Evolutionary conservation across 1,284 basidiomycete genomes (phyloP), one percentile per base, ranked within the genome.

Genomic region (Mrakiaceae sp.): DNA sequence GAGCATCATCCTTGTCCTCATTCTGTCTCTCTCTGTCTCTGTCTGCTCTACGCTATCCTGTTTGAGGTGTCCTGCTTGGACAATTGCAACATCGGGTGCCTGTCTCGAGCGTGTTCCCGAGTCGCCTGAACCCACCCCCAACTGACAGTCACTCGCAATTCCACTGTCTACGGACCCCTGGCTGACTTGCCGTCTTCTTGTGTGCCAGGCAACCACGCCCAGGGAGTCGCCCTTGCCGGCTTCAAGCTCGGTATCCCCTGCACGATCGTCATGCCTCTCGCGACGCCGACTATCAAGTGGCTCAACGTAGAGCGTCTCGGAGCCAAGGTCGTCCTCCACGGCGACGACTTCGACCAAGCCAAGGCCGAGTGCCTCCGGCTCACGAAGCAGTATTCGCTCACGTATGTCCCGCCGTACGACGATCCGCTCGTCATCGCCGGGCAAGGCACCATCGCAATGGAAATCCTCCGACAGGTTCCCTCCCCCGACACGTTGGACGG

Each of bases 181-280:
- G 48, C 48, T 49, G 9, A 49, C 48, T 40, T 48, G 14, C 43
- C 14, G 42, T 6, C 44, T 39, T 44, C 53, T 16, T 47, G 11
- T 49, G n/a, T 39, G 14, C 27, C 66, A 90, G 95, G 96, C 27
- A 99, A 99, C 73, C 96, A 99, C 76, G 96, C 96, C 0, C 96
- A 99, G 77, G 96, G 96, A 43, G 96, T 99, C 51, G 96, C 96
- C 2, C 82, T 98, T 63, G 93, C 95, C 8, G 93, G 93, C 10
- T 79, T 85, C 50, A 84, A 86, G 63, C 83, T 99, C 47, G 84
- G 83, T 56, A 89, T 98, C 67, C 91, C 94, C 3, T 96, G 93
- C 70, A 97, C 94, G 11, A 98, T 99, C 70, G 91, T 99, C 69
- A 98, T 99, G 96, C 96, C 96, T 0, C 80, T 87, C 46, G 92